Conservation (phyloP, 1,284 basidiomycete genomes). For the Xerocomus minutiporus region DNA sequence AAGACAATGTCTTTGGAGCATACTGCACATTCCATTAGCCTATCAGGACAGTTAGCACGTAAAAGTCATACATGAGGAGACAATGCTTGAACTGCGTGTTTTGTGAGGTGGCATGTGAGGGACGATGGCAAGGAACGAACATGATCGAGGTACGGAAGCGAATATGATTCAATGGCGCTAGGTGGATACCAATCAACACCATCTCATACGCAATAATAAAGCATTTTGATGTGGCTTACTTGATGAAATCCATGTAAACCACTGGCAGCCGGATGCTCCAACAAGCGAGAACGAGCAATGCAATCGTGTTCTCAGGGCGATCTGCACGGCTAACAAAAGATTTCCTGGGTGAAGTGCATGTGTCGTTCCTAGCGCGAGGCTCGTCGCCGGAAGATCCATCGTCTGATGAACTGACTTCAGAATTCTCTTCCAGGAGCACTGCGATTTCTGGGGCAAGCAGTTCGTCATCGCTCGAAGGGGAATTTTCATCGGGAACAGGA, state of each 20-base stretch:
- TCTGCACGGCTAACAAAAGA: constrained; percentile 39
- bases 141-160: constrained; percentile 81
- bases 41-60: constrained; percentile 9
- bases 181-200: constrained; percentile 5
- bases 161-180: constrained; percentile 68
- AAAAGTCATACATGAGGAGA: constrained; percentile 54
- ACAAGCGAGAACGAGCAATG: constrained; percentile 65
- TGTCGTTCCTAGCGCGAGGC: constrained; percentile 11
- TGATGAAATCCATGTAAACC: constrained; percentile 68
- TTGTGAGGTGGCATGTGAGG: constrained; percentile 68
- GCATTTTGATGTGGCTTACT: constrained; percentile 41
- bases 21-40: constrained; percentile 40
- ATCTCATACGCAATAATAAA: constrained; percentile 1
- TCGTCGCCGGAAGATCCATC: constrained; percentile 33
- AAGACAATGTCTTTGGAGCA: constrained; percentile 51
- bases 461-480: constrained; percentile 28
- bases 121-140: constrained; percentile 58
- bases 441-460: constrained; percentile 45
- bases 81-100: constrained; percentile 59
- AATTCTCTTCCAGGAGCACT: constrained; percentile 51
- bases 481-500: constrained; percentile 3
- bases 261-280: constrained; percentile 78
- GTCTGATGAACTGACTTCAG: constrained; percentile 46
- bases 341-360: constrained; percentile 11
- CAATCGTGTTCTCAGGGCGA: constrained; percentile 55